Conservation (phyloP, 225 moss, liverwort and hornwort genomes). For the Pseudisothecium myosuroides region DNA sequence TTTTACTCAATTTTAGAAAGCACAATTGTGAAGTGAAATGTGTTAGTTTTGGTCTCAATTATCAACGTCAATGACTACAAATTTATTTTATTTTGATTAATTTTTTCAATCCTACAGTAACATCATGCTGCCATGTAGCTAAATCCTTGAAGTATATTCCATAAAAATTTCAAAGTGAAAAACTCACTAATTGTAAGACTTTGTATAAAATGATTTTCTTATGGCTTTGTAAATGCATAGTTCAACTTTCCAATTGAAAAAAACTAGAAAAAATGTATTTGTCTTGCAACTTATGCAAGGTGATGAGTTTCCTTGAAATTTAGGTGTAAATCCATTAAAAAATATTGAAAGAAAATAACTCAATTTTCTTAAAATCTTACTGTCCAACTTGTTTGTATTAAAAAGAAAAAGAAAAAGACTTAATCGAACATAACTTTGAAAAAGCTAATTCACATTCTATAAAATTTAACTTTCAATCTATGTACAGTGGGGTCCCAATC, state of each 20-base stretch:
- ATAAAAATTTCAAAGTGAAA: neutral
- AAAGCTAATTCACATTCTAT: neutral
- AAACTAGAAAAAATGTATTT: neutral
- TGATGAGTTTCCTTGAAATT: neutral
- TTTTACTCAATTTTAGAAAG: neutral
- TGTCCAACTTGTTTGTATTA: neutral
- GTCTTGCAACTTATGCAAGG: neutral
- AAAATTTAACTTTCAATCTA: no score
- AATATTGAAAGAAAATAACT: neutral
- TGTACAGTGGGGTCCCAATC: no score
- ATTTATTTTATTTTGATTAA: neutral
- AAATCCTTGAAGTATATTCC: neutral
- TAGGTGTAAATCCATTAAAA: neutral
- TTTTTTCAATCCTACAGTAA: neutral
- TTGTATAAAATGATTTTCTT: neutral
- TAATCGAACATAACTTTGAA: neutral
- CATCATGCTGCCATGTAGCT: accelerated
- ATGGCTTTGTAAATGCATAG: neutral
- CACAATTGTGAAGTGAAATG: neutral
- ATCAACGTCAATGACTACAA: accelerated
- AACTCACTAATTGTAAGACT: neutral
- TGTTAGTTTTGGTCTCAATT: neutral
- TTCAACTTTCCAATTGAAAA: neutral
- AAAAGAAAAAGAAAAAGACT: neutral
- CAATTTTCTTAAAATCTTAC: no score